A percentile compares a stretch with the other conserved stretches of the same genome.
Evolutionary conservation across 768 basidiomycete species (phyloP).

Genomic region (Clitopilus passeckerianus): DNA sequence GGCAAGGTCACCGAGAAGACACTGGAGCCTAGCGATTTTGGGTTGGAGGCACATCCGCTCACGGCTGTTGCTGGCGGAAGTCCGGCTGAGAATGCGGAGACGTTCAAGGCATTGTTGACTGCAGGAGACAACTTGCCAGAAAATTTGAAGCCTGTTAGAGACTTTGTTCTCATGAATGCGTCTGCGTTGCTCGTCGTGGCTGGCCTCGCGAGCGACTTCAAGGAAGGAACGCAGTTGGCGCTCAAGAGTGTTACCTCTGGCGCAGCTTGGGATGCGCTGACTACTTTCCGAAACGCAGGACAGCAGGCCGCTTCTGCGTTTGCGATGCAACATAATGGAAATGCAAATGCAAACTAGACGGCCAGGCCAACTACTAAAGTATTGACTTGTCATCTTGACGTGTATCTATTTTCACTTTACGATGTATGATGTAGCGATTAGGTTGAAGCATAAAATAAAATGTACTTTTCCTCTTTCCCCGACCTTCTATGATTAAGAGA

Average conservation of each 20-base stretch:
- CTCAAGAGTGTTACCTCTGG: constrained; percentile 55
- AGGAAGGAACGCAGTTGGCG: constrained; percentile 69
- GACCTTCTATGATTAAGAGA: too few species aligned
- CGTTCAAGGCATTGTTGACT: constrained; percentile 60
- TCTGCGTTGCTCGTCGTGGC: constrained; percentile 85
- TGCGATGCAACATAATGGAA: not conserved
- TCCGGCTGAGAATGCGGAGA: constrained; percentile 78
- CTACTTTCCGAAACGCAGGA: constrained; percentile 44
- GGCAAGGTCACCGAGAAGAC: constrained; percentile 58
- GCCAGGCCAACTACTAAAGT: too few species aligned
- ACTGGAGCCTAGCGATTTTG: constrained; percentile 74
- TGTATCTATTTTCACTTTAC: too few species aligned
- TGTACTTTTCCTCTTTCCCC: too few species aligned
- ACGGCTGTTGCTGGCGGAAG: constrained; percentile 63
- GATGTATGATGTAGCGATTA: too few species aligned
- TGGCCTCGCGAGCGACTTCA: constrained; percentile 64
- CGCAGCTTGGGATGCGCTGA: constrained; percentile 53
- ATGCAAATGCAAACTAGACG: not conserved
- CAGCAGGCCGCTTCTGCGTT: constrained; percentile 16
- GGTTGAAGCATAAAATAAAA: too few species aligned
- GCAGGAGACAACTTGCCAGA: constrained; percentile 53
- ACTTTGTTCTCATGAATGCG: constrained; percentile 90
- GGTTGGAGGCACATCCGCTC: constrained; percentile 67
- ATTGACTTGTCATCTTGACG: too few species aligned
- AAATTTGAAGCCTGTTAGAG: constrained; percentile 56